Evolutionary conservation across 2,329 filamentous ascomycete species (phyloP).

Genomic region (Xylaria sp.): DNA sequence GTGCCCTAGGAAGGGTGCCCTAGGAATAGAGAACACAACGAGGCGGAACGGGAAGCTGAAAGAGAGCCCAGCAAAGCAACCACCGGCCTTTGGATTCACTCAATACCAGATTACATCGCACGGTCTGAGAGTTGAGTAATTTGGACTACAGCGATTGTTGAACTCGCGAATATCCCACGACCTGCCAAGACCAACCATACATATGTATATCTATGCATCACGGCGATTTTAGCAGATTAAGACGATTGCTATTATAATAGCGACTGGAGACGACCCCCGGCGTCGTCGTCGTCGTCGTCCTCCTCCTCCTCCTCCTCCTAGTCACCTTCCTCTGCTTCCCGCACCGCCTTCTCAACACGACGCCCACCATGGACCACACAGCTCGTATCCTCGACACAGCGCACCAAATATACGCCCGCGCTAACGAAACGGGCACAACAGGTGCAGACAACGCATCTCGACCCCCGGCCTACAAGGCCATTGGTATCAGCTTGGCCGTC

Average conservation of each 20-base stretch:
- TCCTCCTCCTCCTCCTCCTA: background rate
- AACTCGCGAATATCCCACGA: constrained; percentile 3
- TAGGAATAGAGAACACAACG: background rate
- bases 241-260: constrained; percentile 1
- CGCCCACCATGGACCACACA: constrained; percentile 52
- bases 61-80: background rate
- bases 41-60: background rate
- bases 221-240: background rate
- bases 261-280: constrained; percentile 29
- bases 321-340: background rate
- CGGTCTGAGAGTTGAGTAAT: constrained; percentile 10
- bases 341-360: constrained; percentile 9
- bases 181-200: background rate
- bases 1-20: background rate
- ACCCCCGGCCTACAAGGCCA: constrained; percentile 76
- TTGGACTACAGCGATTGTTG: background rate
- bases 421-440: constrained; percentile 51
- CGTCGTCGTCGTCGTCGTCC: constrained; percentile 11
- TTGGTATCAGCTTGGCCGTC: constrained; percentile 87
- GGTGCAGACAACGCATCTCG: constrained; percentile 50
- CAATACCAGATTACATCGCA: background rate
- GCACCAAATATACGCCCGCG: constrained; percentile 56
- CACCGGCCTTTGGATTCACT: background rate
- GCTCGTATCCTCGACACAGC: constrained; percentile 51
- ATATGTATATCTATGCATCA: background rate